A percentile compares a stretch with the other conserved stretches of the same genome.
Conservation (phyloP, 768 basidiomycete species). For the Pleurotus cornucopiae region DNA sequence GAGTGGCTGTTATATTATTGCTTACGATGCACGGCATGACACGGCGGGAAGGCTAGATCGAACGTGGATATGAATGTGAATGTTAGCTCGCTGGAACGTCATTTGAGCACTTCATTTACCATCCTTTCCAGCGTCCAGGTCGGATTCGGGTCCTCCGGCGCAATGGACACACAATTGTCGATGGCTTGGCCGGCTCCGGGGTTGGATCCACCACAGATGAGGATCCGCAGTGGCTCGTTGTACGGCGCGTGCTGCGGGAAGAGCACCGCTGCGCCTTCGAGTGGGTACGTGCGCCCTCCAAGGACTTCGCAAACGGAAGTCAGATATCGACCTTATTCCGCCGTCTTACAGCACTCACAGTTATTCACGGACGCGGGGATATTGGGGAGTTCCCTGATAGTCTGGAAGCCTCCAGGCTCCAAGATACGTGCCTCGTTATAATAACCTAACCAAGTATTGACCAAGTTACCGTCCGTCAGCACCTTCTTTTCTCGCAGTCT, state of each 20-base stretch:
- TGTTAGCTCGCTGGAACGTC: background rate
- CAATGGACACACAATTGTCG: conserved; percentile 70
- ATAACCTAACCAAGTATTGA: conserved; percentile 41
- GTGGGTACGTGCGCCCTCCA: conserved; percentile 72
- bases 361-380: conserved; percentile 72
- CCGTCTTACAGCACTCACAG: conserved; percentile 27
- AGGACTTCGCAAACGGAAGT: conserved; percentile 31
- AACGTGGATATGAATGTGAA: background rate
- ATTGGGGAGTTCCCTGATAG: conserved; percentile 58
- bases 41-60: conserved; percentile 57
- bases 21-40: conserved; percentile 71
- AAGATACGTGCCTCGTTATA: conserved; percentile 81
- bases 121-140: conserved; percentile 76
- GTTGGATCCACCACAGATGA: conserved; percentile 77
- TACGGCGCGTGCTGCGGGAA: conserved; percentile 72
- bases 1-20: too few relatives aligned
- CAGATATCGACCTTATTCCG: background rate
- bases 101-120: too few relatives aligned
- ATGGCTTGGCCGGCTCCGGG: conserved; percentile 45
- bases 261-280: conserved; percentile 67
- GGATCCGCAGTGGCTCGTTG: conserved; percentile 61
- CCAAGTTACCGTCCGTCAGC: background rate
- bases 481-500: too few relatives aligned
- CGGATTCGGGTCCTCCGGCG: conserved; percentile 58
- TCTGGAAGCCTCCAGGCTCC: conserved; percentile 61